phyloP scores from a whole-genome alignment of 2,329 filamentous ascomycete species.

The Colletotrichum limetticola region DNA sequence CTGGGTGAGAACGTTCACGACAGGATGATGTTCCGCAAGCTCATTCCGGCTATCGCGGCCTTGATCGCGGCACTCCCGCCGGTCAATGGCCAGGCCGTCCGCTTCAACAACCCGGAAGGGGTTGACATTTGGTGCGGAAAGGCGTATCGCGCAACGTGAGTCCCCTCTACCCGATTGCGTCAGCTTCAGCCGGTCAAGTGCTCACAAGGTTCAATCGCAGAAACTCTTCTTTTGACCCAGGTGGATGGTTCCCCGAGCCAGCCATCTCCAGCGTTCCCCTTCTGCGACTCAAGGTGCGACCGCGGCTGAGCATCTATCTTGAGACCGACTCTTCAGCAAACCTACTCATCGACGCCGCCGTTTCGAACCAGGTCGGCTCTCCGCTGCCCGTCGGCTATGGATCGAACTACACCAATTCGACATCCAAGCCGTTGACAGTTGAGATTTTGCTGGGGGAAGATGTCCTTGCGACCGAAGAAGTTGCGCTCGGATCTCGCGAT shows the following conservation, averaged over 20 bases:
- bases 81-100: slow-evolving; percentile 13
- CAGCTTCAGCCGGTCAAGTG: background rate
- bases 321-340: slow-evolving; percentile 51
- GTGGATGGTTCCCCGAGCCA: slow-evolving; percentile 54
- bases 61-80: background rate
- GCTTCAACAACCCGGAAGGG: slow-evolving; percentile 27
- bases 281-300: slow-evolving; percentile 55
- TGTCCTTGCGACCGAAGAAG: slow-evolving; percentile 46
- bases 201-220: slow-evolving; percentile 28
- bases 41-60: background rate
- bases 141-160: slow-evolving; percentile 27
- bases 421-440: slow-evolving; percentile 48
- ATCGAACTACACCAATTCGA: slow-evolving; percentile 37
- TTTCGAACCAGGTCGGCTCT: slow-evolving; percentile 53
- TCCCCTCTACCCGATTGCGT: background rate
- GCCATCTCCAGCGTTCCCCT: slow-evolving; percentile 44
- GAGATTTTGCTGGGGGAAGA: slow-evolving; percentile 43
- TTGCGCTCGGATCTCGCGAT: slow-evolving; percentile 48
- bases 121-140: slow-evolving; percentile 34
- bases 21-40: background rate
- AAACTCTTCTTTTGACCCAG: slow-evolving; percentile 55
- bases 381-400: slow-evolving; percentile 42
- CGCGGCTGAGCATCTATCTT: slow-evolving; percentile 59
- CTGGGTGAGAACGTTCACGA: background rate
- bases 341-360: slow-evolving; percentile 54